phyloP scores from a whole-genome alignment of 179 eudicot genomes.

The Silene coronaria region DNA sequence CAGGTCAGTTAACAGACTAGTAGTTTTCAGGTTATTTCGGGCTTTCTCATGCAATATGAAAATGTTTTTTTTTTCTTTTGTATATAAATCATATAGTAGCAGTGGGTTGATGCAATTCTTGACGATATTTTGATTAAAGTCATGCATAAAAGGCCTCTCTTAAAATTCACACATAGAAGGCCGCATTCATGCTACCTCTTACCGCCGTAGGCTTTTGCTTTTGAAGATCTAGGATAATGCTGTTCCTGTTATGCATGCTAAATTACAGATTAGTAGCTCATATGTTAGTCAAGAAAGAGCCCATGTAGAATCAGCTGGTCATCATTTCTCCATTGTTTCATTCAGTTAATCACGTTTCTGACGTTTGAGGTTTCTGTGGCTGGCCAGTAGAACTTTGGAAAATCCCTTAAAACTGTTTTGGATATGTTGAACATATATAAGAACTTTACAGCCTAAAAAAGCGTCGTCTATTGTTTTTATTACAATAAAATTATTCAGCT shows the following conservation, averaged over 20 bases:
- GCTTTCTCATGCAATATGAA: not conserved
- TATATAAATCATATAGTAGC: not conserved
- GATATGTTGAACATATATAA: not conserved
- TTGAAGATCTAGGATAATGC: too few relatives aligned
- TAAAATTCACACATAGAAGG: not conserved
- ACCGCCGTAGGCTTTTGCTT: not conserved
- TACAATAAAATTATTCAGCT: not conserved
- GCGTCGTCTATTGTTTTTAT: not conserved
- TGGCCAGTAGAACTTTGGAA: not conserved
- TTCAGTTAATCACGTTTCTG: not conserved
- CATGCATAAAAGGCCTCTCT: not conserved
- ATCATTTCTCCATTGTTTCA: not conserved
- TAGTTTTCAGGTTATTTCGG: not conserved
- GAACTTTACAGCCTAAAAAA: not conserved
- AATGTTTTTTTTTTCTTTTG: not conserved
- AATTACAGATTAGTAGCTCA: not conserved
- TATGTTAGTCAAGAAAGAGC: not conserved
- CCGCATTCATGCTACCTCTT: not conserved
- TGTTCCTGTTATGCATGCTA: not conserved
- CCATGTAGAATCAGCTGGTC: conserved; percentile 1
- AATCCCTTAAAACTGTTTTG: not conserved
- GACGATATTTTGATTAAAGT: not conserved
- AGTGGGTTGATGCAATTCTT: not conserved
- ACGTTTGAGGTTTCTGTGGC: not conserved
- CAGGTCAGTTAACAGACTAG: conserved; percentile 52